Evolutionary conservation across 257 asterid species (phyloP), one percentile per base, ranked within the genome.

Genomic region (Sherardia arvensis): DNA sequence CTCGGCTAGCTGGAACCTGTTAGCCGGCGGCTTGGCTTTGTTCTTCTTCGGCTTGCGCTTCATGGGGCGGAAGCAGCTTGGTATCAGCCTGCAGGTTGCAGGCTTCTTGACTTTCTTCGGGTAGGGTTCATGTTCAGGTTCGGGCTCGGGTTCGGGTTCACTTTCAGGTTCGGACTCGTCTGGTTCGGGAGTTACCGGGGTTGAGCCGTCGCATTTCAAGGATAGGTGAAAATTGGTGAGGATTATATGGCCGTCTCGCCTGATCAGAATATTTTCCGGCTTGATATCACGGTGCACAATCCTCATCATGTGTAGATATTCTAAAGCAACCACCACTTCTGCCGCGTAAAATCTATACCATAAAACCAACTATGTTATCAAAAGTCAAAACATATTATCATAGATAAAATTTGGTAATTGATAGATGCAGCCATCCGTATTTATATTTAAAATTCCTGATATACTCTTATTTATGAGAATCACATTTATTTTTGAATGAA

Each of bases 141-240:
- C n/a, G n/a, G n/a, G n/a, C n/a, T n/a, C n/a, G n/a, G n/a, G n/a
- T n/a, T n/a, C n/a, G n/a, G n/a, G n/a, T n/a, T n/a, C n/a, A n/a
- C n/a, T n/a, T n/a, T n/a, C n/a, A n/a, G n/a, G n/a, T n/a, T n/a
- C n/a, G n/a, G n/a, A n/a, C n/a, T n/a, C n/a, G n/a, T n/a, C n/a
- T n/a, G n/a, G n/a, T n/a, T 9, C 27, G 69, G 11, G 28, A 53
- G 21, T 66, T 22, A n/a, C 59, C 10, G 4, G 56, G 14, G 66
- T 66, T 5, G 84, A 55, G 49, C 72, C 57, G 10, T 74, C 80
- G 18, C 91, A 84, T 67, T 74, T 83, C 10, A 89, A 38, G 29
- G 85, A 89, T 36, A 89, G 89, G 40, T 89, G 93, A 33, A 89
- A 86, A 69, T 89, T 95, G 9, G 93, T 86, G 59, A 86, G 58